Evolutionary conservation across 2,329 filamentous ascomycete genomes (phyloP).

Genomic region (Falciphora oryzae): DNA sequence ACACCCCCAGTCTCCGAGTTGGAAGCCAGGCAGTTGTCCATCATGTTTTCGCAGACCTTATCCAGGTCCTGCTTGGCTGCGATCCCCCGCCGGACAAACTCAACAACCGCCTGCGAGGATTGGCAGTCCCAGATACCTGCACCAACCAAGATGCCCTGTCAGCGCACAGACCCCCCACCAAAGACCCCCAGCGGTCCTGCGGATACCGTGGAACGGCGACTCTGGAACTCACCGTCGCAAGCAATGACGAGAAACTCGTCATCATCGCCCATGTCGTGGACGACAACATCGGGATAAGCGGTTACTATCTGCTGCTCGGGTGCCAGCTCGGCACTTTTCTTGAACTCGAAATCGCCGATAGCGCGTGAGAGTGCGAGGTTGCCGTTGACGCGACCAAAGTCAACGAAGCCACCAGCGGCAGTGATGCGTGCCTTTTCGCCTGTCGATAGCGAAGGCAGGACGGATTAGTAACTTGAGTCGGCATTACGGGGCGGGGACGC

Average conservation of each 20-base stretch:
- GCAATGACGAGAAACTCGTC: constrained; percentile 94
- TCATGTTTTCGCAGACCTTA: constrained; percentile 99
- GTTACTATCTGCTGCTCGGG: constrained; percentile 99
- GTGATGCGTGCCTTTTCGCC: constrained; percentile 94
- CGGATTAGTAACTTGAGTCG: background rate
- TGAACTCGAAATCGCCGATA: constrained; percentile 99
- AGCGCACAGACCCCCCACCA: background rate
- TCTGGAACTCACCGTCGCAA: constrained; percentile 67
- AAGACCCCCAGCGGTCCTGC: background rate
- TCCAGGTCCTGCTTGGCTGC: constrained; percentile 92
- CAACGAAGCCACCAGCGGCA: constrained; percentile 93
- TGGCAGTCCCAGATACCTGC: constrained; percentile 99
- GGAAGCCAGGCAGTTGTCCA: constrained; percentile 98
- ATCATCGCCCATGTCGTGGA: constrained; percentile 84
- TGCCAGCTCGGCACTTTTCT: constrained; percentile 93
- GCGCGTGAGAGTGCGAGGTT: constrained; percentile 94
- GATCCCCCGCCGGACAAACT: constrained; percentile 95
- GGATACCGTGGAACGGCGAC: background rate
- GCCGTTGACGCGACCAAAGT: constrained; percentile 97
- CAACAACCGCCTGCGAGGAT: constrained; percentile 92
- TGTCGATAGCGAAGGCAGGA: constrained; percentile 31
- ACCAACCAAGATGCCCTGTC: constrained; percentile 12
- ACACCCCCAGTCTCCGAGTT: constrained; percentile 98
- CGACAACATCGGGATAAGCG: constrained; percentile 88
- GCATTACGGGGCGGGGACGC: background rate